phyloP scores from a whole-genome alignment of 2,329 filamentous ascomycete species.

The Fusarium sublunatum region DNA sequence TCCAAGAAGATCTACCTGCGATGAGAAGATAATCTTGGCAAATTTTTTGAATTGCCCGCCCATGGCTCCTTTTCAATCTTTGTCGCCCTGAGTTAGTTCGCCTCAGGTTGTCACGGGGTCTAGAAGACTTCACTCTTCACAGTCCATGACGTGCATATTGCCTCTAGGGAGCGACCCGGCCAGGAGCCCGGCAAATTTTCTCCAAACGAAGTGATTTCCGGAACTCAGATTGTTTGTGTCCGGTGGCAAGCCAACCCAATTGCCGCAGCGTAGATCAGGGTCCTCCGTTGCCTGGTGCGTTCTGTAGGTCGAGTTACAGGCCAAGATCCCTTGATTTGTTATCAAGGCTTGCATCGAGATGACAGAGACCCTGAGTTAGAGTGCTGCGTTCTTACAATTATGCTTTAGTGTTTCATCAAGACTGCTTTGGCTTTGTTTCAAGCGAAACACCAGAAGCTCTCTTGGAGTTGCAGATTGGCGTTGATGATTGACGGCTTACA shows the following conservation, averaged over 20 bases:
- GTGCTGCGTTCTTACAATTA: neutral
- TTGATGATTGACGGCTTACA: neutral
- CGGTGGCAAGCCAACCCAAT: constrained; percentile 7
- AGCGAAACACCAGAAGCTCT: neutral
- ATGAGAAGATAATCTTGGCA: neutral
- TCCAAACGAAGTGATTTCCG: neutral
- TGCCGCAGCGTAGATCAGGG: neutral
- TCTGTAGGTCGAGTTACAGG: neutral
- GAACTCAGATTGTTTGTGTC: neutral
- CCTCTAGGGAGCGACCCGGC: constrained; percentile 2
- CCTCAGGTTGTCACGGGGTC: constrained; percentile 17
- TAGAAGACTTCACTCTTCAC: neutral
- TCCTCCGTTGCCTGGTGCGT: neutral
- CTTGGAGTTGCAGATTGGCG: neutral
- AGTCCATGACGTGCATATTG: constrained; percentile 32
- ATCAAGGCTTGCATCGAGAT: neutral
- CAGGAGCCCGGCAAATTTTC: constrained; percentile 2
- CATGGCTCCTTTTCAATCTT: neutral
- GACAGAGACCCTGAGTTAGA: neutral
- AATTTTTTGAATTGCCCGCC: too few species aligned
- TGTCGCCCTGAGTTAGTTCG: neutral
- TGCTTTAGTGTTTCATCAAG: neutral
- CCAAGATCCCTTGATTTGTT: neutral
- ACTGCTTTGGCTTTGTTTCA: neutral
- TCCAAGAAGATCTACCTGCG: neutral